Evolutionary conservation across 2,329 filamentous ascomycete genomes (phyloP), one percentile per base, ranked within the genome.

Genomic region (Westerdykella sp.): DNA sequence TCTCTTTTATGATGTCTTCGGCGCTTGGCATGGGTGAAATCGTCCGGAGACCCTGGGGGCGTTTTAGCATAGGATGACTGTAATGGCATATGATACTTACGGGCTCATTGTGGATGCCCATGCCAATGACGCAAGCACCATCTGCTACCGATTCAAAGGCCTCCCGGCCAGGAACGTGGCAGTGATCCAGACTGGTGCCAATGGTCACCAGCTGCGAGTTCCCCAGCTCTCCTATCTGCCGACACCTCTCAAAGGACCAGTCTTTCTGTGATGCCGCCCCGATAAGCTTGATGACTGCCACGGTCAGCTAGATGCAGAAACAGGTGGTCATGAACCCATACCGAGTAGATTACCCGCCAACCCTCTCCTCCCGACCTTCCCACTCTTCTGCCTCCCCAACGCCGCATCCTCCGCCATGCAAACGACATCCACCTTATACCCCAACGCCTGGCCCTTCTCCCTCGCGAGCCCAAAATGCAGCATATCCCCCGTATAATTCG

Each of bases 91-190:
- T 28, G 16, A 12, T 4, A 48, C 63, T 47, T 53, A 70, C 70
- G 5, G 73, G 71, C 55, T 76, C 73, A 41, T 75, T 75, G 49
- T 76, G 73, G 40, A 75, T 75, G 2, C 73, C 73, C 64, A 75
- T 73, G 6, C 69, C 69, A 14, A 72, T 47, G 11, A 70, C 69
- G 46, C 55, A 62, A 5, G 66, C 51, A 46, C 65, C 52, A 11
- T 64, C 59, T 1, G 69, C 61, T 4, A 76, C 67, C 0, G 70
- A 65, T 49, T 77, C 70, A 44, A 78, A 74, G 6, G 73, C 72
- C 28, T 72, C 68, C 44, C 73, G 53, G 10, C 73, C 74, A 3
- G 73, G 74, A 2, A 77, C 73, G 49, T 76, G 73, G 51, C 74
- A 77, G 52, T 76, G 73, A 51, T 77, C 73, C 13, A 77, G 50